Base-by-base conservation (phyloP, 2,329 filamentous ascomycete species). In the Pseudogymnoascus sp. region DNA sequence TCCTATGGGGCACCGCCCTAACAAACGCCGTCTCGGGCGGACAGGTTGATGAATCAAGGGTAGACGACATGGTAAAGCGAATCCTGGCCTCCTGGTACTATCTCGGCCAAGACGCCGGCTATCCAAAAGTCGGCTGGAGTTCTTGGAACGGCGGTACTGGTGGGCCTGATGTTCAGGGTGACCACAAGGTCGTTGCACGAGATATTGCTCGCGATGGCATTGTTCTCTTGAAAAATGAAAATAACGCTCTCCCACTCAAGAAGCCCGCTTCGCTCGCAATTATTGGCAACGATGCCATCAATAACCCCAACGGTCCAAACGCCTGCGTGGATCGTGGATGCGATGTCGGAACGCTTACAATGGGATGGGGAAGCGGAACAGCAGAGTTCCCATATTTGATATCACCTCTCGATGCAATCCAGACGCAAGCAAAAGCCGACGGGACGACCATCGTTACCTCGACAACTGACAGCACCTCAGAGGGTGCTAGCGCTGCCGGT, bases 171-270 rank as follows among this genome's bases (percentile, higher is more conserved):
- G 82, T 84, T 0, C 79, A 83, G 65, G 80, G 83, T 65, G 76
- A 83, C 67, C 82, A 89, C 71, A 85, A 84, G 68, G 80, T 83
- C 39, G 84, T 90, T 67, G 83, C 88, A 16, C 74, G 82, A 55
- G 76, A 80, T 6, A 71, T 84, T 39, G 79, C 80, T 7, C 72
- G 83, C 61, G 80, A 85, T 67, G 79, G 83, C 7, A 86, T 82
- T 62, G 84, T 88, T 1, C 73, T 91, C n/a, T 77, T 91, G 62
- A 89, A 89, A 77, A 91, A 91, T 71, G 76, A 77, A 2, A 78
- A 71, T 55, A 75, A 74, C 23, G 75, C 80, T 6, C 75, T 90
- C 0, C 87, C 87, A 0, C 75, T 89, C 6, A 78, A 79, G 61
- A 78, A 76, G 61, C 80, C 80, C 66, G 62, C 77, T 66, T 79